phyloP scores from a whole-genome alignment of 1,284 basidiomycete genomes.

The Spongiforma sp. region DNA sequence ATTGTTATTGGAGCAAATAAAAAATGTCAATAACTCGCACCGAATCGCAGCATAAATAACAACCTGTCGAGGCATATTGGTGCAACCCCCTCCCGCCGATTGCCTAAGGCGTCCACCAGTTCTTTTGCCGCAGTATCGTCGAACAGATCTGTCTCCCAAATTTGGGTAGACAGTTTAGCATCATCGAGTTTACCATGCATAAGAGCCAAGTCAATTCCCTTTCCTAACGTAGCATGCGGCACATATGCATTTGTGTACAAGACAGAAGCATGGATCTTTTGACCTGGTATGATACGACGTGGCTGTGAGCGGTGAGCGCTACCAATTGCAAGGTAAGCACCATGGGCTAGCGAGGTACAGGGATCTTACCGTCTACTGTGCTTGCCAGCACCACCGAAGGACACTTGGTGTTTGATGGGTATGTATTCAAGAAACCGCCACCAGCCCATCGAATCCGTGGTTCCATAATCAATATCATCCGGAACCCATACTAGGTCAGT shows the following conservation, averaged over 20 bases:
- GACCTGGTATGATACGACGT: background rate
- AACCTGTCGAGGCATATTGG: background rate
- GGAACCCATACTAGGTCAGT: slow-evolving; percentile 19
- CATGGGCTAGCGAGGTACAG: background rate
- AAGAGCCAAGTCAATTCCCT: background rate
- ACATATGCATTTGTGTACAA: background rate
- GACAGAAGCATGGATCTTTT: background rate
- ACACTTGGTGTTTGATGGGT: slow-evolving; percentile 5
- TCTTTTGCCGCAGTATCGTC: background rate
- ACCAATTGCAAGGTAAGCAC: background rate
- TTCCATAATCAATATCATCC: slow-evolving; percentile 17
- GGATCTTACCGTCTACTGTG: background rate
- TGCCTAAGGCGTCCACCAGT: background rate
- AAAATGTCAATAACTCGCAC: slow-evolving; percentile 9
- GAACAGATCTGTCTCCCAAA: background rate
- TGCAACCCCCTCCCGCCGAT: background rate
- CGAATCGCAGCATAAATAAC: slow-evolving; percentile 17
- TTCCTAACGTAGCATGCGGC: background rate
- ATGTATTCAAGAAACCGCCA: slow-evolving; percentile 26
- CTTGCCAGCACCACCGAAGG: background rate
- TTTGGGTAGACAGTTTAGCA: background rate
- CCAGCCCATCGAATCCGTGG: slow-evolving; percentile 19
- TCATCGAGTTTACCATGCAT: background rate
- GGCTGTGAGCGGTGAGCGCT: background rate
- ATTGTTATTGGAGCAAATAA: background rate